Percentiles rank a stretch among this genome's conserved stretches.
Conservation (phyloP, 768 basidiomycete genomes). For the Podaxis sp. region DNA sequence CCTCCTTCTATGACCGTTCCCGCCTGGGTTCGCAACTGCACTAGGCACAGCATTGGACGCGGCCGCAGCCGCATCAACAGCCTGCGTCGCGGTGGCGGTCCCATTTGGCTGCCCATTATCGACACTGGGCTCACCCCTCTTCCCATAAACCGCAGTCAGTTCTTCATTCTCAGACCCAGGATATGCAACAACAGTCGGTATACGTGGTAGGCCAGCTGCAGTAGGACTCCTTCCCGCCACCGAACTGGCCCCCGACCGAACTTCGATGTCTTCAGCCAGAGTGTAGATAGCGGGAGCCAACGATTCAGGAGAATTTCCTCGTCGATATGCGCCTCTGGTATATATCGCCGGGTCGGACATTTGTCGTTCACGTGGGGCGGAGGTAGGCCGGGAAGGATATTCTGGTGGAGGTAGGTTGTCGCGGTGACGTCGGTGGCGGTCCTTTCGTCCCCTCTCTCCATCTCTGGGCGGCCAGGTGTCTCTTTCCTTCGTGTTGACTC, state of each 20-base stretch:
- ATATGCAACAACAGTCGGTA: slow-evolving; percentile 9
- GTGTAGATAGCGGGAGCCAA: slow-evolving; percentile 1
- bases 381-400: not conserved
- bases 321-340: not conserved
- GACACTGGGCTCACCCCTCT: not conserved
- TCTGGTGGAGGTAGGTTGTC: not conserved
- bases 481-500: slow-evolving; percentile 11
- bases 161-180: not conserved
- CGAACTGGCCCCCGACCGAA: not conserved
- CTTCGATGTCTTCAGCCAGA: slow-evolving; percentile 9
- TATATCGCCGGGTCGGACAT: not conserved
- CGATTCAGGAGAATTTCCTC: slow-evolving; percentile 4
- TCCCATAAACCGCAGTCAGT: not conserved
- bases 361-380: slow-evolving; percentile 1
- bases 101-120: not conserved
- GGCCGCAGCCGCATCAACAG: too few relatives aligned
- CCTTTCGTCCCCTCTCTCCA: slow-evolving; percentile 2
- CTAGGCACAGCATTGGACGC: not conserved
- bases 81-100: too few relatives aligned
- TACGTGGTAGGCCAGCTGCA: not conserved
- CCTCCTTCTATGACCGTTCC: not conserved
- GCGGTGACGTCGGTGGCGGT: not conserved
- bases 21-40: not conserved
- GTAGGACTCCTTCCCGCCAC: not conserved
- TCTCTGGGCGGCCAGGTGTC: slow-evolving; percentile 11